These are phyloP conservation scores for Catharanthus roseus DNA, from an alignment of 257 asterid species.

Conservation along the genomic window DNA sequence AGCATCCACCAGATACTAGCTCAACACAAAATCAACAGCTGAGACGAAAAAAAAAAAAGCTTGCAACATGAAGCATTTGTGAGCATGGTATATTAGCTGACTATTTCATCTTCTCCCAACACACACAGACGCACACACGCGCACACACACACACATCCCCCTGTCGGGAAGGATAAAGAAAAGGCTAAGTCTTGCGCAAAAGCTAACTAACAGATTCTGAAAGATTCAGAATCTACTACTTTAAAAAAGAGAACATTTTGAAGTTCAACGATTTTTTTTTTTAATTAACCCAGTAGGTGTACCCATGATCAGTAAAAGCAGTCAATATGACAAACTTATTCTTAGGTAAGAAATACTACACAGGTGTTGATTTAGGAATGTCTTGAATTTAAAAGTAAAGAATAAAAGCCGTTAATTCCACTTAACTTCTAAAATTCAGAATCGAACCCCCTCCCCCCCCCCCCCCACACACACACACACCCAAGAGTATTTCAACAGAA, in stretches of 20 bases:
- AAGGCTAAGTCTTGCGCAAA: no score
- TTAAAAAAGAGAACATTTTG: no score
- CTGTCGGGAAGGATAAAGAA: no score
- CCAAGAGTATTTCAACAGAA: neutral
- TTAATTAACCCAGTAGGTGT: no score
- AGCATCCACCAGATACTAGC: neutral
- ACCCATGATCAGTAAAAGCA: no score
- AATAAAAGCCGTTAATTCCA: neutral
- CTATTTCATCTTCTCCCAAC: neutral
- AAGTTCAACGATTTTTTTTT: no score
- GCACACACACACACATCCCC: no score
- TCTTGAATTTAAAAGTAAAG: neutral
- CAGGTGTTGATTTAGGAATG: neutral
- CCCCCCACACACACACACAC: neutral
- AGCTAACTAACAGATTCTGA: no score
- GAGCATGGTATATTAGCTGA: neutral
- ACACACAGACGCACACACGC: no score
- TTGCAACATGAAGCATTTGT: neutral
- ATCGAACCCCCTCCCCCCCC: no score
- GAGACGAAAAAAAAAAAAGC: neutral
- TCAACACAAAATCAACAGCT: neutral
- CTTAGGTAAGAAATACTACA: neutral
- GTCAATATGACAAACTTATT: neutral
- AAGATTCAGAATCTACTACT: no score
- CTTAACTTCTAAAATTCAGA: no score